These are phyloP conservation scores for Macrolepiota albuminosa DNA, from an alignment of 768 basidiomycete species.

Conservation along the genomic window DNA sequence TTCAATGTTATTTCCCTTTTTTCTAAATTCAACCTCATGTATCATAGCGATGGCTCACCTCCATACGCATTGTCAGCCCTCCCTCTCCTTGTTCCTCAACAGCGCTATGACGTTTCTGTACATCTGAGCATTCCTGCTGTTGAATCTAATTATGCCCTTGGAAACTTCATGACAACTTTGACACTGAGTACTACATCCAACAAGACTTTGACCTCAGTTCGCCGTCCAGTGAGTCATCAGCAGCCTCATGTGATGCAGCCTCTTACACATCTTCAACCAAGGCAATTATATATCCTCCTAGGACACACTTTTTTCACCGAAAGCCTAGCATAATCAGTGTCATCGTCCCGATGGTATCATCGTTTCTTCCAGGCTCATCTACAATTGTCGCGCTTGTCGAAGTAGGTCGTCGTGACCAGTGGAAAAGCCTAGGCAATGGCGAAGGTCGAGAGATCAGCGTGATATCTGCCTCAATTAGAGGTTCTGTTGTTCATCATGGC, in stretches of 20 bases:
- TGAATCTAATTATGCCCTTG: constrained; percentile 65
- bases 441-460: constrained; percentile 73
- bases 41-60: constrained; percentile 50
- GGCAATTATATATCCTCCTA: constrained; percentile 54
- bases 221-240: constrained; percentile 55
- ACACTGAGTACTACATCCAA: constrained; percentile 57
- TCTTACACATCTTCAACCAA: constrained; percentile 19
- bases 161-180: constrained; percentile 80
- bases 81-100: constrained; percentile 47
- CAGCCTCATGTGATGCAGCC: not conserved
- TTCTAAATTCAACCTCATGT: not conserved
- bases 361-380: constrained; percentile 45
- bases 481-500: constrained; percentile 61
- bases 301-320: constrained; percentile 34
- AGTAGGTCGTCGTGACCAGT: constrained; percentile 68
- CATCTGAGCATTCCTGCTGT: constrained; percentile 61
- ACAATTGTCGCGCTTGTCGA: constrained; percentile 57
- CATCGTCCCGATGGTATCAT: constrained; percentile 52
- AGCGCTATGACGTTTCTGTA: constrained; percentile 74
- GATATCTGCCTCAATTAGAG: constrained; percentile 53
- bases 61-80: constrained; percentile 61
- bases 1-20: not conserved
- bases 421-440: constrained; percentile 65
- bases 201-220: constrained; percentile 53
- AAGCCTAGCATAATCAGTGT: constrained; percentile 40